Conservation (phyloP, 306 rosid genomes). For the Lathyrus oleraceus region DNA sequence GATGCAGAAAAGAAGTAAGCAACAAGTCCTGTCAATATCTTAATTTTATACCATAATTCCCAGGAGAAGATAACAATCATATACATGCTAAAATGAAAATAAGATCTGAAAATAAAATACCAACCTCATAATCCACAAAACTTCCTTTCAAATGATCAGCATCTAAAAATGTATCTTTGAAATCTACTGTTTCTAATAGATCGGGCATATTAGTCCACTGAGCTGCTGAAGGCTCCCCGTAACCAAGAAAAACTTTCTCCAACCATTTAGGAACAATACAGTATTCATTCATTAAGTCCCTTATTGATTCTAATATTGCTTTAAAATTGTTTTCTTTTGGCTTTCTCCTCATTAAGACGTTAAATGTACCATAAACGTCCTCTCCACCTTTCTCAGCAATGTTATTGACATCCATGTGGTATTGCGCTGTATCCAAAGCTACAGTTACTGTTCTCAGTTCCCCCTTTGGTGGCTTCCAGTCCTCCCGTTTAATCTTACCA, state of each 20-base stretch:
- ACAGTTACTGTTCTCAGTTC: conserved; percentile 91
- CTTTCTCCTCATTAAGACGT: conserved; percentile 93
- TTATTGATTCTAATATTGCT: conserved; percentile 94
- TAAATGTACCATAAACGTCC: conserved; percentile 92
- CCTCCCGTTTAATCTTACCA: conserved; percentile 89
- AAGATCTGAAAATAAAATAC: conserved; percentile 31
- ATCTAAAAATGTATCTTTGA: conserved; percentile 91
- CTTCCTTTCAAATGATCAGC: conserved; percentile 77
- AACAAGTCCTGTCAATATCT: conserved; percentile 15
- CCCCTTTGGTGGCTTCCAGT: conserved; percentile 99
- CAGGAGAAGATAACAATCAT: conserved; percentile 22
- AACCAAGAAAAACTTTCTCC: conserved; percentile 86
- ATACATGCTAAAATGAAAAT: conserved; percentile 9
- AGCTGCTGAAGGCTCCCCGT: conserved; percentile 96
- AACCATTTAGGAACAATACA: conserved; percentile 98
- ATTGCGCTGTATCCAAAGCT: conserved; percentile 98
- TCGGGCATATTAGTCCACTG: conserved; percentile 99
- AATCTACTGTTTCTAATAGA: conserved; percentile 84
- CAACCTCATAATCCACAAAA: conserved; percentile 78
- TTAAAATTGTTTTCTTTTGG: conserved; percentile 98
- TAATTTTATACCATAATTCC: conserved; percentile 16
- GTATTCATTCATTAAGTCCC: conserved; percentile 95
- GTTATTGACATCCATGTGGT: conserved; percentile 90
- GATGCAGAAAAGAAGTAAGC: conserved; percentile 34
- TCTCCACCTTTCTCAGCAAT: conserved; percentile 89